These are phyloP conservation scores for Rhytidiadelphus loreus DNA, from an alignment of 225 moss, liverwort and hornwort species.

Conservation along the genomic window DNA sequence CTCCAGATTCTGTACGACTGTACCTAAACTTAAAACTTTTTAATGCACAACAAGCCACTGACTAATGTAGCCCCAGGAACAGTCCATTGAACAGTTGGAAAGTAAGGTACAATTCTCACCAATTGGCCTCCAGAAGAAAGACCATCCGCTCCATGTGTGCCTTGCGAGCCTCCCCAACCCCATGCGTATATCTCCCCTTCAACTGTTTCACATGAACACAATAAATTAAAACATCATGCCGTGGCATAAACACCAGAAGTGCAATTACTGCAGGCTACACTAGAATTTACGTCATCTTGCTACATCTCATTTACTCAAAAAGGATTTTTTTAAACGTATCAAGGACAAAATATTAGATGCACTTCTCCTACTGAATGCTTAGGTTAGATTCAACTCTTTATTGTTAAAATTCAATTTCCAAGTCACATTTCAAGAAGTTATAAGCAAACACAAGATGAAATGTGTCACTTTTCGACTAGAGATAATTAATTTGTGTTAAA, in stretches of 20 bases:
- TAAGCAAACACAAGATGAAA: not conserved
- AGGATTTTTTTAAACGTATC: not conserved
- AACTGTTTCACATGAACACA: slow-evolving; percentile 21
- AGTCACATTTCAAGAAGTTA: not conserved
- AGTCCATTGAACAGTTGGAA: not conserved
- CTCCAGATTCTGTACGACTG: not conserved
- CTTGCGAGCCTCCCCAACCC: slow-evolving; percentile 99
- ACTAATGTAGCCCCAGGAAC: not conserved
- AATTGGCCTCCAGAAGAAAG: slow-evolving; percentile 87
- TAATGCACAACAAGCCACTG: not conserved
- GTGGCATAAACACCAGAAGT: not conserved
- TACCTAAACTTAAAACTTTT: not conserved
- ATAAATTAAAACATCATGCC: not conserved
- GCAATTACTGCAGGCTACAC: not conserved
- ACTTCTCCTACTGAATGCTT: not conserved
- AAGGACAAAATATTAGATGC: not conserved
- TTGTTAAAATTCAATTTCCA: not conserved
- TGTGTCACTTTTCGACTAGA: not conserved
- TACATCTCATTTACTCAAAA: not conserved
- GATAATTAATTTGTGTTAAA: not conserved
- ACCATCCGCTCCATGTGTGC: slow-evolving; percentile 60
- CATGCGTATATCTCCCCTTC: slow-evolving; percentile 68
- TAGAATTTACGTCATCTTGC: not conserved
- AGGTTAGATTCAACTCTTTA: not conserved
- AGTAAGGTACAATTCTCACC: slow-evolving; percentile 18